Base-by-base conservation (phyloP, 257 asterid species). In the Penstemon newberryi region DNA sequence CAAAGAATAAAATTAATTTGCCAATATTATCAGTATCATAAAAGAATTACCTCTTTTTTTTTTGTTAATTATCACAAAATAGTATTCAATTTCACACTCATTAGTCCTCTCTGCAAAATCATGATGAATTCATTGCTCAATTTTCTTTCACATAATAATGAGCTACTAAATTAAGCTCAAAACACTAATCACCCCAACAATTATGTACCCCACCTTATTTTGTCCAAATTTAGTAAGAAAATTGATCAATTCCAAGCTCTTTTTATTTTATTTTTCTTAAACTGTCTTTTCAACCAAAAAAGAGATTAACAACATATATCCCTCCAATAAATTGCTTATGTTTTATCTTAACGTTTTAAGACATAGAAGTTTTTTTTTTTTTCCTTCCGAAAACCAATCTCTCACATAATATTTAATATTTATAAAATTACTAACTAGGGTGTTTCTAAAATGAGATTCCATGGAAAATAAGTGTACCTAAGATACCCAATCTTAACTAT, bases 211-310 rank as follows among this genome's bases (percentile, higher is more conserved):
- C 75, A 68, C 78, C 18, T 15, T 46, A 58, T 56, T 36, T 73
- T 74, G 77, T 70, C 77, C 63, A 52, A 51, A 56, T 56, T 45
- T 49, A 64, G 64, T 68, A 67, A 63, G 46, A 74, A 56, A 55
- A 49, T 46, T 56, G 70, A 58, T 58, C 56, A 44, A 47, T 65
- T 76, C 70, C 73, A 64, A 45, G 63, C 68, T 58, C 73, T 70
- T 75, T 53, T 38, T 70, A 70, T 69, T 61, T 74, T 69, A 70
- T 69, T 61, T 74, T 69, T n/a, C 68, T 60, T 66, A 67, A 25
- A 71, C 56, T 65, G 77, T 78, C 72, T 72, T 72, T 69, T 65
- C 75, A 75, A 8, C 46, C 57, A 38, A 7, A 11, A 15, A 61
- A 40, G 41, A 57, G 46, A 51, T 0, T 5, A 25, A 25, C 2